These are phyloP conservation scores for Taiozyma sp. DNA, from an alignment of 1,139 yeast genomes.

Conservation along the genomic window DNA sequence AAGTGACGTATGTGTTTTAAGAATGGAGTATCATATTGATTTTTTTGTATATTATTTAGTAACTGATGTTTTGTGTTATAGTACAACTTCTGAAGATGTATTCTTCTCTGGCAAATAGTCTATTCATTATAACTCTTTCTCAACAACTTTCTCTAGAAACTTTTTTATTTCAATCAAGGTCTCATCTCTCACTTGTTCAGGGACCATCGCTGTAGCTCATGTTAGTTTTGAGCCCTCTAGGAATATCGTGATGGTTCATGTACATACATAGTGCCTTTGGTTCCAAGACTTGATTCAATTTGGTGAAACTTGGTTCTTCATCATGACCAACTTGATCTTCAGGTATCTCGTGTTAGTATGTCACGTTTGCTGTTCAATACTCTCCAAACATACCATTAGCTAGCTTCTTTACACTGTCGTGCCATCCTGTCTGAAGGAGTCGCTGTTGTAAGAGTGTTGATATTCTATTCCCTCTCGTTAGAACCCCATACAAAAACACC, in stretches of 20 bases:
- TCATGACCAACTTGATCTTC: conserved; percentile 34
- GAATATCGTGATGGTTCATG: neutral
- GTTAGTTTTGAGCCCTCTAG: conserved; percentile 3
- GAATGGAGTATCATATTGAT: neutral
- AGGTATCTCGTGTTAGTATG: neutral
- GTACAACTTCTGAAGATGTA: neutral
- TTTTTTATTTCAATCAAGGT: conserved; percentile 51
- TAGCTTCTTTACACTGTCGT: conserved; percentile 60
- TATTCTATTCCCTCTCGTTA: conserved; percentile 26
- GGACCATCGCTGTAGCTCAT: conserved; percentile 44
- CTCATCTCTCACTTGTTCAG: conserved; percentile 56
- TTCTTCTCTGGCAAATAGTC: neutral
- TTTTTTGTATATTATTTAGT: neutral
- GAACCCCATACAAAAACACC: neutral
- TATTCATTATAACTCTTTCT: conserved; percentile 12
- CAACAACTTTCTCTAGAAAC: conserved; percentile 47
- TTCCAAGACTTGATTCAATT: conserved; percentile 47
- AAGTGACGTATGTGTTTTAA: neutral
- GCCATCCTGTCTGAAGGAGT: conserved; percentile 81
- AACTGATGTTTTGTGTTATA: neutral
- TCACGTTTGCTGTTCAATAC: too few relatives aligned
- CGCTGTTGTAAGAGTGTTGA: conserved; percentile 56
- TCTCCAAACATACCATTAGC: conserved; percentile 35
- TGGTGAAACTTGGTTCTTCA: conserved; percentile 44
- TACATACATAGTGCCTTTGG: conserved; percentile 55